These are phyloP conservation scores for Acanthamoeba lugdunensis DNA, from an alignment of 208 protist genomes.

Conservation along the genomic window DNA sequence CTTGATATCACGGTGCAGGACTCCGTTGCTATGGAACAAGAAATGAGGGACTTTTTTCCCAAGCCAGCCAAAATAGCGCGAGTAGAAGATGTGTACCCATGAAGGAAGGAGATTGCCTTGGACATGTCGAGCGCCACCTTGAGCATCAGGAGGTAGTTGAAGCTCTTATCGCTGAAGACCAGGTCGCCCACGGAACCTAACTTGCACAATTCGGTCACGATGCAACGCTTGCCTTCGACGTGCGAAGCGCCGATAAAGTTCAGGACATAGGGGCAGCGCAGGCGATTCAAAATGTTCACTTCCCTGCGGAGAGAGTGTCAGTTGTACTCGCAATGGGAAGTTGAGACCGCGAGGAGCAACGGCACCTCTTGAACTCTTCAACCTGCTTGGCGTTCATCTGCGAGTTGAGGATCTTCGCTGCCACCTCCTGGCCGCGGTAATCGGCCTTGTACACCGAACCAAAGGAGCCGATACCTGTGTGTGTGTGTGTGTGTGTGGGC, in stretches of 20 bases:
- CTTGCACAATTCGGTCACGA: constrained; percentile 62
- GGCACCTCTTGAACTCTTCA: constrained; percentile 48
- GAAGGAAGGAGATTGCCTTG: constrained; percentile 53
- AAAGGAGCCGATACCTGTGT: constrained; percentile 18
- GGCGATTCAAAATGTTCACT: constrained; percentile 29
- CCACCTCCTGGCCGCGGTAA: constrained; percentile 65
- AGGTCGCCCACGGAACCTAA: constrained; percentile 50
- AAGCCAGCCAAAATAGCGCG: too few species aligned
- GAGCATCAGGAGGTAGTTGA: constrained; percentile 62
- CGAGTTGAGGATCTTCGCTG: constrained; percentile 64
- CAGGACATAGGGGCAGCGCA: constrained; percentile 20
- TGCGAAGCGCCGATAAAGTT: constrained; percentile 71
- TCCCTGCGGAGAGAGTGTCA: background rate
- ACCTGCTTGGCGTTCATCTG: constrained; percentile 47
- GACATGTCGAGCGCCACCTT: constrained; percentile 70
- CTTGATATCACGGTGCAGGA: constrained; percentile 61
- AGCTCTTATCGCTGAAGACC: constrained; percentile 47
- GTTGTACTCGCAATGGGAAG: background rate
- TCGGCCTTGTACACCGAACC: constrained; percentile 60
- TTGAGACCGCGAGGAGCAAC: background rate
- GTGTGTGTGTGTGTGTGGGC: too few species aligned
- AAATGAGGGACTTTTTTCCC: background rate
- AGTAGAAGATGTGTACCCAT: too few species aligned
- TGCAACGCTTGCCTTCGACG: constrained; percentile 38
- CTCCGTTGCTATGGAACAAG: constrained; percentile 18